Evolutionary conservation across 2,329 filamentous ascomycete species (phyloP).

Genomic region (Teratosphaeria gauchensis): DNA sequence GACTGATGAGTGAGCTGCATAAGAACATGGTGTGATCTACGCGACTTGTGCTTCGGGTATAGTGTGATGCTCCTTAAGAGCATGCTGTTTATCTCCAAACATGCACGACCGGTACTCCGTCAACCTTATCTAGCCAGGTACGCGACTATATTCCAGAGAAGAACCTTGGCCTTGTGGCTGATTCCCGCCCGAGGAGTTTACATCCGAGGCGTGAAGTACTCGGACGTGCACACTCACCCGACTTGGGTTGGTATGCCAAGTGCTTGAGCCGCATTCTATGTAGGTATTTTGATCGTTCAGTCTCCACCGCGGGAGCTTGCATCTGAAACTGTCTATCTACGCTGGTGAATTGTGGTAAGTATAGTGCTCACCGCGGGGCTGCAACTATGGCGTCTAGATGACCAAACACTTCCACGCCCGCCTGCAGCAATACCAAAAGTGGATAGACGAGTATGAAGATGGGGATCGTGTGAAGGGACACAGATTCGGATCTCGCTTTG

Average conservation of each 20-base stretch:
- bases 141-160: not conserved
- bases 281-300: too few relatives aligned
- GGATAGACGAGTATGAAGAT: constrained; percentile 9
- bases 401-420: constrained; percentile 10
- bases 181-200: not conserved
- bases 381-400: constrained; percentile 5
- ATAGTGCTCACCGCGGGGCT: too few relatives aligned
- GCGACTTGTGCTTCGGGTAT: too few relatives aligned
- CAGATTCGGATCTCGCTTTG: constrained; percentile 12
- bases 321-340: too few relatives aligned
- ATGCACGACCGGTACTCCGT: not conserved
- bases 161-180: not conserved
- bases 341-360: too few relatives aligned
- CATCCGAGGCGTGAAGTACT: too few relatives aligned
- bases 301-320: too few relatives aligned
- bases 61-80: not conserved
- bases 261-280: too few relatives aligned
- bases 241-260: too few relatives aligned
- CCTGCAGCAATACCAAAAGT: constrained; percentile 5
- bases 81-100: not conserved
- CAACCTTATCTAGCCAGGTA: not conserved
- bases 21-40: not conserved
- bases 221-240: too few relatives aligned
- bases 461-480: constrained; percentile 9
- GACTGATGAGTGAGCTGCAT: not conserved